Evolutionary conservation across 2,329 filamentous ascomycete species (phyloP).

Genomic region (Trichoderma sp.): DNA sequence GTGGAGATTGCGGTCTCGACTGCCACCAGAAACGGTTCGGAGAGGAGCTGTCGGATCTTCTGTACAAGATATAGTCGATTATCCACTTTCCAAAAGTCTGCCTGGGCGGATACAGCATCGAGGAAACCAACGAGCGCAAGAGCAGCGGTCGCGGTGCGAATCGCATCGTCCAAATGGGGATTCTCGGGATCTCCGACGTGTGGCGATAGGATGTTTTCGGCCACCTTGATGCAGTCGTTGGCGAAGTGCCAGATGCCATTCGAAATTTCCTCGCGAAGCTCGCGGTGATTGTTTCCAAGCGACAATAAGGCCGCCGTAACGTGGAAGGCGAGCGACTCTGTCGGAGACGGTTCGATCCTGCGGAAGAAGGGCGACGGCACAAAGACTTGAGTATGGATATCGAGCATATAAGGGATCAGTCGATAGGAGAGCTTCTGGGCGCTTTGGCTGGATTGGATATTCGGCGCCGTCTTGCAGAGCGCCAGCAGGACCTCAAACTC

Average conservation of each 20-base stretch:
- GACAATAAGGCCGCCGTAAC: slow-evolving; percentile 81
- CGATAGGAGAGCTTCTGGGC: slow-evolving; percentile 79
- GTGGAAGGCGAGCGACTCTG: slow-evolving; percentile 78
- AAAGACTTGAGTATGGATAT: slow-evolving; percentile 79
- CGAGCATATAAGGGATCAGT: slow-evolving; percentile 80
- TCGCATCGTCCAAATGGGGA: slow-evolving; percentile 65
- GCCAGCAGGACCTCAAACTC: slow-evolving; percentile 92
- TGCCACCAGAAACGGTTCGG: slow-evolving; percentile 80
- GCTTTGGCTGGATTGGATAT: slow-evolving; percentile 68
- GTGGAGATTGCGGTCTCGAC: slow-evolving; percentile 90
- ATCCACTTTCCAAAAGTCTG: slow-evolving; percentile 76
- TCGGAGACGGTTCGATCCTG: slow-evolving; percentile 82
- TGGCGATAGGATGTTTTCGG: slow-evolving; percentile 57
- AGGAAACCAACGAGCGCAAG: slow-evolving; percentile 90
- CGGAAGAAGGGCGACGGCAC: slow-evolving; percentile 79
- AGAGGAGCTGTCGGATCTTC: slow-evolving; percentile 71
- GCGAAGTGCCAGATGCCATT: slow-evolving; percentile 73
- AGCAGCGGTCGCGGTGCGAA: slow-evolving; percentile 72
- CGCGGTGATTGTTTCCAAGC: slow-evolving; percentile 71
- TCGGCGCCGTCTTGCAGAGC: slow-evolving; percentile 84
- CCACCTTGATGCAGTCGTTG: slow-evolving; percentile 66
- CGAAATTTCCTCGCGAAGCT: slow-evolving; percentile 66
- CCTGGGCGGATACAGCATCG: slow-evolving; percentile 75
- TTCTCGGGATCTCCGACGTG: slow-evolving; percentile 59
- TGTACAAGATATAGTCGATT: slow-evolving; percentile 75